phyloP scores from a whole-genome alignment of 139 green algal genomes.

The Closterium sp. region DNA sequence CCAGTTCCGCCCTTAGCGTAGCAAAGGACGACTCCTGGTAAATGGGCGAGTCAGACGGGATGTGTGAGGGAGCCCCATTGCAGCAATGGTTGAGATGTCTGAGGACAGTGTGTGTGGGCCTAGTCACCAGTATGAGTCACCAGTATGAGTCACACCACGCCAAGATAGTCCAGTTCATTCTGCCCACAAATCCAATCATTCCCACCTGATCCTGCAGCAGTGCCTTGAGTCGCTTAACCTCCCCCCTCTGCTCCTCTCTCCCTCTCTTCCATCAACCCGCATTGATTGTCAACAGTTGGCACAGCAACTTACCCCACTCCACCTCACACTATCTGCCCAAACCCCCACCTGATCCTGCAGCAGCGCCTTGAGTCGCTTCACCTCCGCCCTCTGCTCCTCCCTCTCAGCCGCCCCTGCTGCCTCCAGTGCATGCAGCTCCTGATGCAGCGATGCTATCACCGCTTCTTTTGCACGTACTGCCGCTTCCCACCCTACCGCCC shows the following conservation, averaged over 20 bases:
- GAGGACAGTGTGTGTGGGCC: too few species aligned
- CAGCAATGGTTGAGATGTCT: too few species aligned
- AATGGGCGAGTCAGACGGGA: too few species aligned
- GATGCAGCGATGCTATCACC: conserved; percentile 51
- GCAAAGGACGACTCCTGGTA: conserved; percentile 12
- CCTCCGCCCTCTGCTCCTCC: conserved; percentile 2
- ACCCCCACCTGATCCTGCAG: background rate
- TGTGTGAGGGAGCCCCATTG: too few species aligned
- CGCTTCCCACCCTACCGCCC: conserved; percentile 8
- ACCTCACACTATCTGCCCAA: conserved; percentile 7
- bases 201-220: background rate
- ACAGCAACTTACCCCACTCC: conserved; percentile 5
- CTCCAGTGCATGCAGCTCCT: conserved; percentile 38
- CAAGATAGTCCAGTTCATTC: too few species aligned
- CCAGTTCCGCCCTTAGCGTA: conserved; percentile 43
- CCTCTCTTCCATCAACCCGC: too few species aligned
- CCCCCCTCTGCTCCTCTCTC: background rate
- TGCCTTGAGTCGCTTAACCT: background rate
- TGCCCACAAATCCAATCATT: too few species aligned
- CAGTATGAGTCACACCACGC: too few species aligned
- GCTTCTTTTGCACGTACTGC: conserved; percentile 34
- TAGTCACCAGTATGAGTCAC: background rate
- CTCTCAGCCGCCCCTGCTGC: conserved; percentile 5
- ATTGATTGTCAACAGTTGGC: conserved; percentile 6
- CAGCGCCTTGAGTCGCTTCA: background rate